A percentile compares a stretch with the other conserved stretches of the same genome.
phyloP scores from a whole-genome alignment of 1,139 yeast species.

The Magnusiomyces ingens region DNA sequence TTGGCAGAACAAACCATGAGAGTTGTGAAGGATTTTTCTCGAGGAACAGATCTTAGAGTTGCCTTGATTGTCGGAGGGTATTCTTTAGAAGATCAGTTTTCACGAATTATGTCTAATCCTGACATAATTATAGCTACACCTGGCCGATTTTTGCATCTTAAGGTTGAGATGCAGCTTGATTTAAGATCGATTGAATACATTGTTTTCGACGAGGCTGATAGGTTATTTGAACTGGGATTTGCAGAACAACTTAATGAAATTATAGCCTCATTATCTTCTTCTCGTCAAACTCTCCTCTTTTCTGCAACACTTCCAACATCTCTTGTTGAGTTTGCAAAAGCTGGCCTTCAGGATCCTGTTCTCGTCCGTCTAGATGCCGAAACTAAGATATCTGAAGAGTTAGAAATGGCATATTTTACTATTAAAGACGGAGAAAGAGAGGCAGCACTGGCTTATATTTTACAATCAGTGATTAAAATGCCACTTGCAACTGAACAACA shows the following conservation, averaged over 20 bases:
- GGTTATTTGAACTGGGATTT: conserved; percentile 95
- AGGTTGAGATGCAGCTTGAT: conserved; percentile 90
- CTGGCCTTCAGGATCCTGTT: conserved; percentile 88
- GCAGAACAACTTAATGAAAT: conserved; percentile 90
- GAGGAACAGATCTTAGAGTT: conserved; percentile 76
- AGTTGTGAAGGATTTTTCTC: conserved; percentile 81
- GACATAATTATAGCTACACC: conserved; percentile 97
- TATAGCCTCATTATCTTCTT: conserved; percentile 71
- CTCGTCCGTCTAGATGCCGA: conserved; percentile 90
- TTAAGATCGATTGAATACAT: conserved; percentile 78
- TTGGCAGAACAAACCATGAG: conserved; percentile 87
- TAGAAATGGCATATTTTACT: conserved; percentile 83
- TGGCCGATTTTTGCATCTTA: conserved; percentile 91
- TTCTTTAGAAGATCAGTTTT: conserved; percentile 90
- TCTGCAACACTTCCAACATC: conserved; percentile 93
- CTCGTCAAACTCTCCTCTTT: conserved; percentile 81
- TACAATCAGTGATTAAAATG: conserved; percentile 80
- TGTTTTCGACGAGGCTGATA: conserved; percentile 97
- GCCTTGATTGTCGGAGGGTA: conserved; percentile 93
- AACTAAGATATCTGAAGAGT: conserved; percentile 76
- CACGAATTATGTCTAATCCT: conserved; percentile 88
- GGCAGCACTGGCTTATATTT: conserved; percentile 65
- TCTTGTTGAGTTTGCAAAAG: conserved; percentile 93
- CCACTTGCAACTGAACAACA: conserved; percentile 61
- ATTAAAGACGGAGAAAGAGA: conserved; percentile 84